Percentiles rank a stretch among this genome's conserved stretches.
Evolutionary conservation across 2,329 filamentous ascomycete genomes (phyloP).

Genomic region (Cytospora piceicola): DNA sequence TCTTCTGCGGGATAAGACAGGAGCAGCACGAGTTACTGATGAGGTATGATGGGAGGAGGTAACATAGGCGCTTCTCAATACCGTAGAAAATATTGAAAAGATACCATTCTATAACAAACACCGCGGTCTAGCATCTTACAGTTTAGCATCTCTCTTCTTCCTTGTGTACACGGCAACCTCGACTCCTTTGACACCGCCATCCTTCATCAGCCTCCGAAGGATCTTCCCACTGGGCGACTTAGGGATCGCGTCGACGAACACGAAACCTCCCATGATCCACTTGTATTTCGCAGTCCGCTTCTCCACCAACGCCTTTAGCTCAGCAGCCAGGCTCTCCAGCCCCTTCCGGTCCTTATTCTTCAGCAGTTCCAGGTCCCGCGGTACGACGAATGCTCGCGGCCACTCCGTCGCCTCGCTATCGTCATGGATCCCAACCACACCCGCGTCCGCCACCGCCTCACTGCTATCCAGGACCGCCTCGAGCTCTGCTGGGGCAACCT

Average conservation of each 20-base stretch:
- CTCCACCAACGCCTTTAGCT: slow-evolving; percentile 62
- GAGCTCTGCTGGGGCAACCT: slow-evolving; percentile 49
- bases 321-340: slow-evolving; percentile 51
- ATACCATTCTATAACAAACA: background rate
- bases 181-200: slow-evolving; percentile 41
- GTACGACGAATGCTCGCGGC: slow-evolving; percentile 57
- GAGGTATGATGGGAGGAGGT: background rate
- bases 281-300: slow-evolving; percentile 66
- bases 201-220: slow-evolving; percentile 45
- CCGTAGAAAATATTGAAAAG: background rate
- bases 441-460: slow-evolving; percentile 50
- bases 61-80: background rate
- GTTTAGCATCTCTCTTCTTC: slow-evolving; percentile 61
- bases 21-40: background rate
- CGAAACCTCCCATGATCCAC: slow-evolving; percentile 68
- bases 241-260: slow-evolving; percentile 68
- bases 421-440: slow-evolving; percentile 59
- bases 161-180: slow-evolving; percentile 51
- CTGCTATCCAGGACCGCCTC: slow-evolving; percentile 43
- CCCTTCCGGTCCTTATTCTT: slow-evolving; percentile 39
- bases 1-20: no score
- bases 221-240: slow-evolving; percentile 65
- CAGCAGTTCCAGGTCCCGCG: slow-evolving; percentile 33
- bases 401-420: slow-evolving; percentile 63
- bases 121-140: slow-evolving; percentile 45